These are phyloP conservation scores for Aspergillus ochraceoroseus DNA, from an alignment of 2,329 filamentous ascomycete species.

Conservation along the genomic window DNA sequence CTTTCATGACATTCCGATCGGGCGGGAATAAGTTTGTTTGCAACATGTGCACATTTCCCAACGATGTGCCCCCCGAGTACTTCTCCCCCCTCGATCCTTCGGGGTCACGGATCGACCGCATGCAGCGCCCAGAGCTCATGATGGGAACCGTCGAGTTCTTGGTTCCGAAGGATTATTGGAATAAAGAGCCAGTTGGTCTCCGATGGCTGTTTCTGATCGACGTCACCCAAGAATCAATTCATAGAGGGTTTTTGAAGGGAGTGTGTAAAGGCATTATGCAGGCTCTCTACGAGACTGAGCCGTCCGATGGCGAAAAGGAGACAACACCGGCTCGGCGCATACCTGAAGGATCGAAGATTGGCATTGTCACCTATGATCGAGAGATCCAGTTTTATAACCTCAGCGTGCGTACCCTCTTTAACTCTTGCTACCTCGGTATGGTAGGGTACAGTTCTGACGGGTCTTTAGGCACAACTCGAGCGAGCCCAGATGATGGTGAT, in stretches of 20 bases:
- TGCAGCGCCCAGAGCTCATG: conserved; percentile 82
- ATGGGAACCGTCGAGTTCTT: conserved; percentile 92
- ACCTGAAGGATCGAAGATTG: conserved; percentile 77
- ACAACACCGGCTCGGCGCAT: conserved; percentile 52
- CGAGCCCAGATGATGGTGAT: conserved; percentile 98
- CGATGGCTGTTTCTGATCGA: conserved; percentile 90
- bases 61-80: conserved; percentile 87
- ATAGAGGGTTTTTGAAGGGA: conserved; percentile 82
- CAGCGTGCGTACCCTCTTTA: conserved; percentile 55
- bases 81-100: conserved; percentile 86
- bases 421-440: conserved; percentile 16
- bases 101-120: conserved; percentile 79
- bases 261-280: conserved; percentile 84
- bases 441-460: conserved; percentile 26
- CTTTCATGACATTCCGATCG: conserved; percentile 94
- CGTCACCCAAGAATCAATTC: conserved; percentile 84
- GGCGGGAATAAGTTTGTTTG: conserved; percentile 96
- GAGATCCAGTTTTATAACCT: conserved; percentile 98
- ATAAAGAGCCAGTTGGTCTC: conserved; percentile 82
- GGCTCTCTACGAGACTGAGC: conserved; percentile 68
- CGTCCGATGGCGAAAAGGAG: conserved; percentile 53
- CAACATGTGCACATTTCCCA: conserved; percentile 96
- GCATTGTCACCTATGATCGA: conserved; percentile 93
- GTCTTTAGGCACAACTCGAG: conserved; percentile 61
- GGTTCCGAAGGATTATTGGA: conserved; percentile 98